Evolutionary conservation across 768 basidiomycete species (phyloP), one percentile per base, ranked within the genome.

Genomic region (Chiua virens): DNA sequence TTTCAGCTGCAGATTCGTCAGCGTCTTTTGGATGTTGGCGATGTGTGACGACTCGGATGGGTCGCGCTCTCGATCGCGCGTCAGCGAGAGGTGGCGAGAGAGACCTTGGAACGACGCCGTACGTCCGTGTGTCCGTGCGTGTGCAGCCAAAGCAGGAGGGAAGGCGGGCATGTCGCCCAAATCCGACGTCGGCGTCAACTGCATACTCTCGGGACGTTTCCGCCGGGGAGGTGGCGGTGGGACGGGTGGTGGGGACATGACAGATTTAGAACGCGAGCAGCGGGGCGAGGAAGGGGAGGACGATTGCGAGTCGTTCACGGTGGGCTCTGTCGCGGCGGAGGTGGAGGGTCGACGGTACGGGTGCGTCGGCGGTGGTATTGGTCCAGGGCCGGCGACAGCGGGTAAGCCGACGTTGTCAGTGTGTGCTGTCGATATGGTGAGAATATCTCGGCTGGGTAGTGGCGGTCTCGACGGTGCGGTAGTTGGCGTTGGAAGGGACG

Each of bases 121-220:
- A 9, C 59, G 57, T 41, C 53, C 42, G 23, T 61, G n/a, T n/a
- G n/a, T n/a, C n/a, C n/a, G n/a, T n/a, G n/a, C n/a, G n/a, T n/a
- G 57, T 8, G 60, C 15, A 25, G 62, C 34, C 7, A 48, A 18
- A 9, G 22, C 18, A 14, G 48, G 43, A 7, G 57, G 47, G 13
- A 59, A 44, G 17, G 35, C 0, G 13, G 66, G 54, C 15, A 53
- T 43, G 13, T 63, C 67, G 13, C 35, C 57, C 32, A 28, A 32
- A 21, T 43, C 55, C 8, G 57, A 58, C 10, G 49, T 50, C 1
- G 59, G 37, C 5, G 54, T 56, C n/a, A 84, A 57, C 55, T 86
- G 85, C 39, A 82, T 74, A 57, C 85, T 88, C 58, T 87, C 85
- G 0, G 85, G 87, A 2, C 86, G 74, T 41, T 73, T 77, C 10